Conservation (phyloP, 1,284 basidiomycete genomes). For the Leccinum huronense region DNA sequence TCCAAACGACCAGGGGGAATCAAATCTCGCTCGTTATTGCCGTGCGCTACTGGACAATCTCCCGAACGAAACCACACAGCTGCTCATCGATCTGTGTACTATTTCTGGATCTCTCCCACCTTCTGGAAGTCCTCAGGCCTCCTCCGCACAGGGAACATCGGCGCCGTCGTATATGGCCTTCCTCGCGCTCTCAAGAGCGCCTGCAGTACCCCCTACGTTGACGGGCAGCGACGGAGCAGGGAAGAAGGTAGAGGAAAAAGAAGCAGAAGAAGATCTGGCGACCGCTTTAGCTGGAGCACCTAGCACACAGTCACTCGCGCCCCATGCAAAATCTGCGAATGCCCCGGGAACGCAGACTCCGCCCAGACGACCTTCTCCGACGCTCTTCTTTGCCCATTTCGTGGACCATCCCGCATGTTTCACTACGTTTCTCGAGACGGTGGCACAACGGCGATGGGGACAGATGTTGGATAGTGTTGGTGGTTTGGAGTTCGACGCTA, state of each 20-base stretch:
- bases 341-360: slow-evolving; percentile 29
- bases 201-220: slow-evolving; percentile 41
- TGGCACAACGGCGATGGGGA: slow-evolving; percentile 80
- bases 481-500: slow-evolving; percentile 15
- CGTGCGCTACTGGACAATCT: slow-evolving; percentile 79
- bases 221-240: slow-evolving; percentile 38
- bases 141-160: slow-evolving; percentile 26
- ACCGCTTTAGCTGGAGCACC: slow-evolving; percentile 17
- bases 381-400: slow-evolving; percentile 92
- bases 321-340: slow-evolving; percentile 14
- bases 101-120: slow-evolving; percentile 53
- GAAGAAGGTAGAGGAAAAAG: slow-evolving; percentile 24
- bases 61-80: slow-evolving; percentile 84
- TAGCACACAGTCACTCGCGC: slow-evolving; percentile 32
- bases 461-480: slow-evolving; percentile 57
- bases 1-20: slow-evolving; percentile 62
- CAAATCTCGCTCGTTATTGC: slow-evolving; percentile 81
- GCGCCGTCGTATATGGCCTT: slow-evolving; percentile 75
- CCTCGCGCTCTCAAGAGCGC: slow-evolving; percentile 65
- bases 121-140: slow-evolving; percentile 19
- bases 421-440: slow-evolving; percentile 76
- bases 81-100: slow-evolving; percentile 91
- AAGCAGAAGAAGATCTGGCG: slow-evolving; percentile 21
- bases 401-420: slow-evolving; percentile 78
- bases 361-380: slow-evolving; percentile 72